Evolutionary conservation across 1,139 yeast species (phyloP).

Genomic region (Diutina rugosa): DNA sequence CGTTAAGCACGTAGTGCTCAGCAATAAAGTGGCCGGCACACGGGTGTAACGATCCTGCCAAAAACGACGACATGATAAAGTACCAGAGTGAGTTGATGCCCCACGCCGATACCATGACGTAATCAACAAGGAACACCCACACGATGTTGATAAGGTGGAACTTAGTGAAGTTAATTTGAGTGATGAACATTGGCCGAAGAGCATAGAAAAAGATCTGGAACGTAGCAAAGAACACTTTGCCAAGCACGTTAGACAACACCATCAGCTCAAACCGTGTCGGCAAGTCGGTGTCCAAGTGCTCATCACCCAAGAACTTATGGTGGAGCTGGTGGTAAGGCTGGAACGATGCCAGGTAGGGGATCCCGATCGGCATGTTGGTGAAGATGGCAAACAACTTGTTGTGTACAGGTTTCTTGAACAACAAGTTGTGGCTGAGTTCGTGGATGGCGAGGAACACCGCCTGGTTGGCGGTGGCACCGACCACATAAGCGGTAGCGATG

Average conservation of each 20-base stretch:
- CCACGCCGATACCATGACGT: conserved; percentile 39
- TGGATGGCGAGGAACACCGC: conserved; percentile 81
- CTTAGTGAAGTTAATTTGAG: conserved; percentile 60
- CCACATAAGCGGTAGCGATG: conserved; percentile 50
- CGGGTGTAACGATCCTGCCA: conserved; percentile 89
- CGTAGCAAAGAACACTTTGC: conserved; percentile 84
- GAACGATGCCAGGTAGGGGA: conserved; percentile 84
- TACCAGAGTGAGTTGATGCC: conserved; percentile 57
- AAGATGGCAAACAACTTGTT: conserved; percentile 70
- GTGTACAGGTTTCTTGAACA: conserved; percentile 67
- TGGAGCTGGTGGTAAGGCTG: conserved; percentile 88
- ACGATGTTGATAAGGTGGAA: conserved; percentile 61
- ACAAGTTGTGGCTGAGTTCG: conserved; percentile 74
- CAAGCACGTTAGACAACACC: conserved; percentile 61
- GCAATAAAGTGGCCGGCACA: conserved; percentile 94
- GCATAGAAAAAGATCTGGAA: conserved; percentile 87
- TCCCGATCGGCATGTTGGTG: conserved; percentile 75
- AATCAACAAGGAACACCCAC: conserved; percentile 48
- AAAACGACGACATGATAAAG: conserved; percentile 62
- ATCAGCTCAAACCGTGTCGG: conserved; percentile 73
- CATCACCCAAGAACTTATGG: conserved; percentile 87
- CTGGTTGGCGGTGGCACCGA: conserved; percentile 82
- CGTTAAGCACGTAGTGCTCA: conserved; percentile 70
- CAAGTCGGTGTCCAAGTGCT: conserved; percentile 70
- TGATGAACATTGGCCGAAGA: conserved; percentile 76